Base-by-base conservation (phyloP, 805 yeast genomes). In the Metschnikowia shivogae region DNA sequence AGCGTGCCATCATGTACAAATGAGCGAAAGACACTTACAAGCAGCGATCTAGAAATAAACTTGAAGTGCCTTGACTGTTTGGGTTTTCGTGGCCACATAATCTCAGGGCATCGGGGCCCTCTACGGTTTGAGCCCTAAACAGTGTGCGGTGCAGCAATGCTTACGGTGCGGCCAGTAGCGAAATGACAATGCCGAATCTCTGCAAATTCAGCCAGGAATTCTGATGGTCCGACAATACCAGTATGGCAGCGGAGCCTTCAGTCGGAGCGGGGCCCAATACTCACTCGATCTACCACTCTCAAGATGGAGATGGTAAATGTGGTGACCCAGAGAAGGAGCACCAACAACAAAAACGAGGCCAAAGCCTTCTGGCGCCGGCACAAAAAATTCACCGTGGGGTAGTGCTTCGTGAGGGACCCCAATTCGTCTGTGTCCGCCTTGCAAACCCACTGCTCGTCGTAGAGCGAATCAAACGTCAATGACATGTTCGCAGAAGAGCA, bases 401-500 rank as follows among this genome's bases (percentile, higher is more conserved):
- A 48, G 30, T 47, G 43, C n/a, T 29, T 38, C 6, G 57, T 45
- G 11, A 63, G 67, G 39, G 24, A 51, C 7, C 34, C 48, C 27
- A 52, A 38, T 10, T 41, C 49, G 34, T 36, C 35, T 6, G 29
- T 29, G 45, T 71, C 72, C 33, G 56, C 53, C 42, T 52, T 50
- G 53, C 76, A 90, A 7, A 87, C 92, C 97, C 97, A 92, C 55
- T 81, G 75, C 35, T 74, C 72, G 60, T 89, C 97, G 59, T 71
- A 86, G 42, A 90, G 68, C 0, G 96, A 82, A 60, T 89, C 84
- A 68, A 89, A 89, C 3, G 97, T 80, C 31, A 92, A 72, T 4
- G 97, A 81, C 44, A 92, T 65, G 61, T 89, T 90, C 1, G 97
- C 97, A 36, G 95, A 79, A 12, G 89, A 82, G 59, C 90, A 87